Conservation (phyloP, 352 stramenopile species). For the Saprolegnia diclina region DNA sequence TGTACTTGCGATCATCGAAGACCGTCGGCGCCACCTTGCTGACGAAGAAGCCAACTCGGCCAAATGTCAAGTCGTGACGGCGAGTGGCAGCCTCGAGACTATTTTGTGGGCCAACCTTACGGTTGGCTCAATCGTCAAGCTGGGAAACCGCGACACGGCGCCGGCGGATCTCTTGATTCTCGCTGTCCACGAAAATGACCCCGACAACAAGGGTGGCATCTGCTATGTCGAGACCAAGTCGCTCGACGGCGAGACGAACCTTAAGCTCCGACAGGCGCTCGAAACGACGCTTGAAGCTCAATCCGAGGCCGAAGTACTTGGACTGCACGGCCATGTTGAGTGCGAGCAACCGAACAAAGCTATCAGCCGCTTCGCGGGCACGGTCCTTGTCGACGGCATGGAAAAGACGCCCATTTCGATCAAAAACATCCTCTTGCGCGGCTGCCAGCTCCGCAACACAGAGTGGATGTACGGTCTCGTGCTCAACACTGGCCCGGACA, state of each 20-base stretch:
- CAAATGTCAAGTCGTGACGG: constrained; percentile 87
- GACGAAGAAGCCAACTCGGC: constrained; percentile 83
- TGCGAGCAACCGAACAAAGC: constrained; percentile 84
- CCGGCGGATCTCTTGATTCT: constrained; percentile 87
- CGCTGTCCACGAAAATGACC: constrained; percentile 64
- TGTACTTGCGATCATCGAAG: constrained; percentile 88
- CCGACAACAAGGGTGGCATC: constrained; percentile 58
- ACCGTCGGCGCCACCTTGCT: constrained; percentile 84
- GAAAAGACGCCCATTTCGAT: constrained; percentile 73
- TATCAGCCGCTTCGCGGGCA: constrained; percentile 89
- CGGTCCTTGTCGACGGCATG: constrained; percentile 50
- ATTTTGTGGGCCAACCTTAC: background rate
- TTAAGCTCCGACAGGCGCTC: constrained; percentile 84
- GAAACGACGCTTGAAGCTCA: constrained; percentile 38
- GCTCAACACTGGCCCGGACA: constrained; percentile 87
- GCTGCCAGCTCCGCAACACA: constrained; percentile 86
- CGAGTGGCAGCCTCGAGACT: constrained; percentile 32
- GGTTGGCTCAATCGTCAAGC: background rate
- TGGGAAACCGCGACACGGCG: constrained; percentile 69
- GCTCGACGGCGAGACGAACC: constrained; percentile 89
- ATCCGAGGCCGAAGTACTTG: constrained; percentile 29
- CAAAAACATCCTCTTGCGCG: constrained; percentile 78
- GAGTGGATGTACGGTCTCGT: constrained; percentile 88
- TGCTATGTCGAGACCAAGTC: constrained; percentile 91
- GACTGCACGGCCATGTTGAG: constrained; percentile 45